A percentile compares a stretch with the other conserved stretches of the same genome.
Evolutionary conservation across 2,329 filamentous ascomycete species (phyloP).

Genomic region (Calonectria ilicicola): DNA sequence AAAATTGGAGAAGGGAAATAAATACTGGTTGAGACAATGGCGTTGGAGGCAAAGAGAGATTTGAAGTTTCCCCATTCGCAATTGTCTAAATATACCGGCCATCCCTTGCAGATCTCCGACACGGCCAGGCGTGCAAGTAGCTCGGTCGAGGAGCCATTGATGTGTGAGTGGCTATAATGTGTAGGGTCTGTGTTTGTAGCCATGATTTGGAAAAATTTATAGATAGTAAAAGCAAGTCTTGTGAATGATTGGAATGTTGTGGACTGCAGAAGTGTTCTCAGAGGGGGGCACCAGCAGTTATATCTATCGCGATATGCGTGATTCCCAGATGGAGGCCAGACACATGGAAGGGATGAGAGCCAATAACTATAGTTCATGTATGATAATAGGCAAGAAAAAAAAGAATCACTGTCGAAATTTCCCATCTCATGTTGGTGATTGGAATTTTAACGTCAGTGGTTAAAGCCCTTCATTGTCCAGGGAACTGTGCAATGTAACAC

Average conservation of each 20-base stretch:
- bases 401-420: not conserved
- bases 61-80: conserved; percentile 67
- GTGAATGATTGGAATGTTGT: too few relatives aligned
- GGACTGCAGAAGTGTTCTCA: not conserved
- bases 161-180: not conserved
- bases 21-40: conserved; percentile 62
- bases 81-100: conserved; percentile 65
- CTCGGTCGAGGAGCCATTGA: conserved; percentile 56
- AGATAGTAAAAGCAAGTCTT: not conserved
- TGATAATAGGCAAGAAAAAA: not conserved
- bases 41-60: conserved; percentile 59
- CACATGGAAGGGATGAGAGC: not conserved
- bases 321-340: not conserved
- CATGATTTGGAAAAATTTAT: not conserved
- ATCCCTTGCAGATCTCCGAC: conserved; percentile 65
- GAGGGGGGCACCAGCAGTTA: not conserved
- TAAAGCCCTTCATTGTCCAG: not conserved
- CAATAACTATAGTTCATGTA: not conserved
- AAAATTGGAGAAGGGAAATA: too few relatives aligned
- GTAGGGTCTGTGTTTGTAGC: not conserved
- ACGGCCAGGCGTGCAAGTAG: conserved; percentile 59
- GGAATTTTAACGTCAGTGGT: not conserved
- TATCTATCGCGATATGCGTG: not conserved
- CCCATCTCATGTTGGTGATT: not conserved
- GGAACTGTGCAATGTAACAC: conserved; percentile 1